Evolutionary conservation across 345 rosid species (phyloP).

Genomic region (Excoecaria cochinchinensis): DNA sequence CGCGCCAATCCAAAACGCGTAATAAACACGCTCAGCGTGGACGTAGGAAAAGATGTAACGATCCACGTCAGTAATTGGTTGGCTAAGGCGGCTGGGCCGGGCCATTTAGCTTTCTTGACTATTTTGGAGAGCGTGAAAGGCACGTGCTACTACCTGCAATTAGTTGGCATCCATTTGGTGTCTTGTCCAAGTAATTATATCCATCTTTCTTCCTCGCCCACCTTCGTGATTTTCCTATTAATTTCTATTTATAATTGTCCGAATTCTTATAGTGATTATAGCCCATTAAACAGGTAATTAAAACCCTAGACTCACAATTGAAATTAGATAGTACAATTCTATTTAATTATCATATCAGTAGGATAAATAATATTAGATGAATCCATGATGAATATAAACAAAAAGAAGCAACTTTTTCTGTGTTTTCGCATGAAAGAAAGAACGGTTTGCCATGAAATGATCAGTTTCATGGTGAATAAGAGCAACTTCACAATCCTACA

Average conservation of each 20-base stretch:
- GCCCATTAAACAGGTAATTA: too few species aligned
- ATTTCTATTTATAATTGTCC: too few species aligned
- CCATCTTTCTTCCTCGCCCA: not conserved
- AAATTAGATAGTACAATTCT: too few species aligned
- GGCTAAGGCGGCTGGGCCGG: conserved; percentile 1
- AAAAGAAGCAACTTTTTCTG: too few species aligned
- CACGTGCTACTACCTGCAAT: conserved; percentile 16
- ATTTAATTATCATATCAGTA: not conserved
- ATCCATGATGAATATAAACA: too few species aligned
- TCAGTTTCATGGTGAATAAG: not conserved
- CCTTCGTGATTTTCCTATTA: too few species aligned
- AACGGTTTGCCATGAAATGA: not conserved
- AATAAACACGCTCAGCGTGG: not conserved
- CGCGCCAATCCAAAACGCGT: not conserved
- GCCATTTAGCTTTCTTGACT: not conserved
- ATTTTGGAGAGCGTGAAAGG: conserved; percentile 4
- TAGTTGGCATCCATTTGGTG: conserved; percentile 19
- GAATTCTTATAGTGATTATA: too few species aligned
- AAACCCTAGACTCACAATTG: too few species aligned
- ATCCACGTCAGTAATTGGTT: not conserved
- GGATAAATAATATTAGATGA: not conserved
- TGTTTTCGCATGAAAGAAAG: not conserved
- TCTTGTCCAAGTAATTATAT: not conserved
- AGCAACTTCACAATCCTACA: not conserved
- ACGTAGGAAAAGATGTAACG: not conserved